Conservation (phyloP, 495 filamentous ascomycete species). For the Margaritispora aquatica region DNA sequence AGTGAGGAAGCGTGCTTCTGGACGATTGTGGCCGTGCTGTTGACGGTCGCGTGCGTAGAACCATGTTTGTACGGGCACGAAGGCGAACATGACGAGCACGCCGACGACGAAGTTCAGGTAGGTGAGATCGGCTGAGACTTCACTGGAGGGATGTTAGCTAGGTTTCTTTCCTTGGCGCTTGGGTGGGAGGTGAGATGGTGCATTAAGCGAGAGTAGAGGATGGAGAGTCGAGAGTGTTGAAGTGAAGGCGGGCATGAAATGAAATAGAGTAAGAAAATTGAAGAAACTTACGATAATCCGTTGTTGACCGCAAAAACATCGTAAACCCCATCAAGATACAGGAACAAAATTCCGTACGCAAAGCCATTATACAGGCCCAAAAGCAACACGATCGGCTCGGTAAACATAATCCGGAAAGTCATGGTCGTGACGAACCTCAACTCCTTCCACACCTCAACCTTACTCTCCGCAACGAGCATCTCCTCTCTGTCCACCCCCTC, state of each 20-base stretch:
- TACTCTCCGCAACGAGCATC: conserved; percentile 19
- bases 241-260: no score
- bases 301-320: conserved; percentile 35
- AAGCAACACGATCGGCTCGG: conserved; percentile 31
- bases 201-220: neutral
- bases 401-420: conserved; percentile 33
- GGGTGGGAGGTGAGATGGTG: conserved; percentile 10
- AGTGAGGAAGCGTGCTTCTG: conserved; percentile 33
- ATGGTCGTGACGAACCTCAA: conserved; percentile 32
- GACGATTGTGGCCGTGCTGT: conserved; percentile 26
- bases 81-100: conserved; percentile 30
- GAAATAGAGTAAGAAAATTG: no score
- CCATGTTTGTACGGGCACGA: conserved; percentile 33
- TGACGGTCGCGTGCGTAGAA: conserved; percentile 30
- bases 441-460: conserved; percentile 28
- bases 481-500: conserved; percentile 20
- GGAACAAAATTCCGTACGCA: conserved; percentile 29
- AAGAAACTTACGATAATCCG: conserved; percentile 27
- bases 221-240: no score
- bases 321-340: conserved; percentile 33
- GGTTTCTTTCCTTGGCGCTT: neutral
- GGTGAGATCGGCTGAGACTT: conserved; percentile 30
- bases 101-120: conserved; percentile 35
- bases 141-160: neutral
- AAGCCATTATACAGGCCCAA: conserved; percentile 33